These are phyloP conservation scores for Neocucurbitaria cava DNA, from an alignment of 2,329 filamentous ascomycete genomes.

Conservation along the genomic window DNA sequence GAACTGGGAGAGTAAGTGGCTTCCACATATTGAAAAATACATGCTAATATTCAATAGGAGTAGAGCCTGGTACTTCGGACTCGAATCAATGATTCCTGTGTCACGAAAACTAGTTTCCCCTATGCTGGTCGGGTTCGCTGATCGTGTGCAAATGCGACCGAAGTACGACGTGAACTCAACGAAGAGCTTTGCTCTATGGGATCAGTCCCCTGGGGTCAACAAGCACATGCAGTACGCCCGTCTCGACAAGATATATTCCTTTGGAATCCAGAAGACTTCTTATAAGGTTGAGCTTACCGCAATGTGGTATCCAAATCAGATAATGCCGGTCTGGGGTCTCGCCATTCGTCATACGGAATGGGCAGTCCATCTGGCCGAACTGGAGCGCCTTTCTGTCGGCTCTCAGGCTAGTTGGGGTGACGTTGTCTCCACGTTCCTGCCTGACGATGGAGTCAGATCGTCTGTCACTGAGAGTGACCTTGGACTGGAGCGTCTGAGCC, in stretches of 20 bases:
- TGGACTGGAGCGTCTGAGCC: constrained; percentile 5
- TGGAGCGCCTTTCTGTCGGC: constrained; percentile 35
- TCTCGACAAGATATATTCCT: constrained; percentile 40
- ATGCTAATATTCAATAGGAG: constrained; percentile 21
- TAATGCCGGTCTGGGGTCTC: constrained; percentile 39
- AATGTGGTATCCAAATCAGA: constrained; percentile 37
- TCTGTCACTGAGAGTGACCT: constrained; percentile 9
- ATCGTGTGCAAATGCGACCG: constrained; percentile 24
- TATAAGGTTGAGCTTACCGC: constrained; percentile 35
- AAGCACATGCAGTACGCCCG: constrained; percentile 17
- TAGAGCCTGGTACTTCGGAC: constrained; percentile 39
- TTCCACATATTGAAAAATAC: neutral
- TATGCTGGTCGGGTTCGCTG: constrained; percentile 30
- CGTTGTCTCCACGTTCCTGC: constrained; percentile 33
- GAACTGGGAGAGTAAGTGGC: constrained; percentile 38
- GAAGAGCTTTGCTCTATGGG: constrained; percentile 30
- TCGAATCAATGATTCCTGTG: constrained; percentile 34
- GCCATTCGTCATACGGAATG: constrained; percentile 40
- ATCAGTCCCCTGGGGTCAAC: constrained; percentile 20
- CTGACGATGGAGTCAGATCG: constrained; percentile 31
- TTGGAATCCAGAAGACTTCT: constrained; percentile 34
- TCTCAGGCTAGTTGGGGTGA: constrained; percentile 30
- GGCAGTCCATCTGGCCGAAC: constrained; percentile 32
- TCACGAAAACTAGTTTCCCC: constrained; percentile 25
- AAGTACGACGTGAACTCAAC: constrained; percentile 17